phyloP scores from a whole-genome alignment of 768 basidiomycete genomes.

The Harrya chromipes region DNA sequence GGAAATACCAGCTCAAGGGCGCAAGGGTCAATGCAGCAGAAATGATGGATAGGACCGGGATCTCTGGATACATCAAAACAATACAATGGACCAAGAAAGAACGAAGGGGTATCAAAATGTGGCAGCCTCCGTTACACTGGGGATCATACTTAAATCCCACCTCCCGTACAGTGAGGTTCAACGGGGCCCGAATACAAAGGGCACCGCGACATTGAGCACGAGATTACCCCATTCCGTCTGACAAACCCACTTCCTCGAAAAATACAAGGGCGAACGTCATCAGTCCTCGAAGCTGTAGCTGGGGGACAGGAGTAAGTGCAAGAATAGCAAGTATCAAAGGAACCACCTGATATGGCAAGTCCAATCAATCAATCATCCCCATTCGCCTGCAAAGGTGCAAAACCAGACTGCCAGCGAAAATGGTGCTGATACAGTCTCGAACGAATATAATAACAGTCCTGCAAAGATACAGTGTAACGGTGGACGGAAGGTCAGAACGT shows the following conservation, averaged over 20 bases:
- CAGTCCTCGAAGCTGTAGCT: background rate
- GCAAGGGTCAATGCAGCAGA: constrained; percentile 41
- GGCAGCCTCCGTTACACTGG: background rate
- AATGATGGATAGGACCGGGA: constrained; percentile 44
- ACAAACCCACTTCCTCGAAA: constrained; percentile 23
- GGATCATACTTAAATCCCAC: constrained; percentile 15
- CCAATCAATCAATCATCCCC: constrained; percentile 3
- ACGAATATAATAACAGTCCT: constrained; percentile 1
- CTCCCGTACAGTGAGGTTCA: background rate
- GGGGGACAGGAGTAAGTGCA: constrained; percentile 16
- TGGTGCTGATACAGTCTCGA: constrained; percentile 18
- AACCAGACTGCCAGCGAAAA: background rate
- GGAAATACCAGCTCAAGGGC: constrained; percentile 40
- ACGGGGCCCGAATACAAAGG: constrained; percentile 19
- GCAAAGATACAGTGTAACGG: constrained; percentile 10
- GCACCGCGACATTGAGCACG: background rate
- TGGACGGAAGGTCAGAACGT: constrained; percentile 3
- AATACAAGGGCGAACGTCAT: constrained; percentile 25
- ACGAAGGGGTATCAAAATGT: constrained; percentile 15
- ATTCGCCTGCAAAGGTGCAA: background rate
- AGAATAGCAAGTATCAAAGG: constrained; percentile 26
- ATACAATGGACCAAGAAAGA: constrained; percentile 9
- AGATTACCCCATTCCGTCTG: constrained; percentile 2
- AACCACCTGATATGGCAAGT: constrained; percentile 29
- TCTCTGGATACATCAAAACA: constrained; percentile 25